Evolutionary conservation across 2,329 filamentous ascomycete species (phyloP).

Genomic region (Neonectria faginata): DNA sequence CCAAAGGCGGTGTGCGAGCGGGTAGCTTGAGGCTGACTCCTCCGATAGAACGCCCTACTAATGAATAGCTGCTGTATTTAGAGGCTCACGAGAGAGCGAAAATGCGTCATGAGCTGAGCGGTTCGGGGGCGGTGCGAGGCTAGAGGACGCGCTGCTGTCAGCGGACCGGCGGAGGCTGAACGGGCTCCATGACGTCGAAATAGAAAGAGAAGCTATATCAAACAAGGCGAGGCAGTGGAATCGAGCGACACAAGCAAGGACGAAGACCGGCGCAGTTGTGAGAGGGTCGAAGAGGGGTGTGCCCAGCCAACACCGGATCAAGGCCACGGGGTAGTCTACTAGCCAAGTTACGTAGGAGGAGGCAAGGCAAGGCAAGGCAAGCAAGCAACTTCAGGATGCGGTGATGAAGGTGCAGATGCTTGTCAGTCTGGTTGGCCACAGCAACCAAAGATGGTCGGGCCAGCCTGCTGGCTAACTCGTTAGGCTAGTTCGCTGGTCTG

Average conservation of each 20-base stretch:
- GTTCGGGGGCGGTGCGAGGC: constrained; percentile 18
- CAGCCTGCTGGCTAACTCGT: constrained; percentile 11
- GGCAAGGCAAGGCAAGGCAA: neutral
- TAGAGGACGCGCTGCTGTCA: neutral
- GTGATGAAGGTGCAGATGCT: constrained; percentile 13
- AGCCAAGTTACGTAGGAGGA: neutral
- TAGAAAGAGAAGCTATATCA: neutral
- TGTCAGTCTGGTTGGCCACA: constrained; percentile 15
- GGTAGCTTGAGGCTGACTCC: constrained; percentile 37
- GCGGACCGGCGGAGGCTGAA: constrained; percentile 13
- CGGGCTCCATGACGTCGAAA: constrained; percentile 14
- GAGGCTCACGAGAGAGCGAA: constrained; percentile 21
- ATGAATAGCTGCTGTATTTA: neutral
- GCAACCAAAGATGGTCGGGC: constrained; percentile 17
- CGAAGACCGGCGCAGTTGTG: neutral
- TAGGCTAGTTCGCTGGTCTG: constrained; percentile 8
- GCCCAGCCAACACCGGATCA: neutral
- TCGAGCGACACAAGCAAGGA: neutral
- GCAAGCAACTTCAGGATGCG: constrained; percentile 17
- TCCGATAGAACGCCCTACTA: constrained; percentile 1
- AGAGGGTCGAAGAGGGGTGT: constrained; percentile 3
- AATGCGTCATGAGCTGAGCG: constrained; percentile 5
- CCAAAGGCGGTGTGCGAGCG: constrained; percentile 44
- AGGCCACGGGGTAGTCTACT: constrained; percentile 1
- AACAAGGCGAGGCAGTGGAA: constrained; percentile 8